These are phyloP conservation scores for Metschnikowia picachoensis DNA, from an alignment of 805 yeast genomes.

Conservation along the genomic window DNA sequence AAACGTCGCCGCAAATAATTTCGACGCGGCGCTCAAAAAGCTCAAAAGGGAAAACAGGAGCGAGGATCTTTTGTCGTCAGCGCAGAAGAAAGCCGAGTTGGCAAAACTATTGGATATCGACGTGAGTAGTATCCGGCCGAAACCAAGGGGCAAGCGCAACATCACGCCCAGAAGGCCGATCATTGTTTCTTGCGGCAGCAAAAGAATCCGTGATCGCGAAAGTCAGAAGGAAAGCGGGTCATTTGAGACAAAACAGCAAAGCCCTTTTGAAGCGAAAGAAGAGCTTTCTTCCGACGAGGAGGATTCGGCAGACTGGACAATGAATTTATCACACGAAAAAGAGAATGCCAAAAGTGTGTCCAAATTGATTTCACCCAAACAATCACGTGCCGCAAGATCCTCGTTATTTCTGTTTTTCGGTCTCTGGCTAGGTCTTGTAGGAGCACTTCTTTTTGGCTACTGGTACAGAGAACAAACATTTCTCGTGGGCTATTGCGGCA, in stretches of 20 bases:
- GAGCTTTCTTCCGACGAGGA: slow-evolving; percentile 7
- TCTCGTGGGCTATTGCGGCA: slow-evolving; percentile 73
- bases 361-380: neutral
- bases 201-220: neutral
- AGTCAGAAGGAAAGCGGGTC: neutral
- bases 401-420: slow-evolving; percentile 10
- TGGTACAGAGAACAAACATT: slow-evolving; percentile 66
- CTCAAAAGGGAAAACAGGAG: slow-evolving; percentile 10
- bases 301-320: neutral
- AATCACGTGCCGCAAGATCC: neutral
- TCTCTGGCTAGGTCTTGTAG: slow-evolving; percentile 34
- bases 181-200: slow-evolving; percentile 4
- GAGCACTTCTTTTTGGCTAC: slow-evolving; percentile 38
- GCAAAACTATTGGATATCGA: slow-evolving; percentile 16
- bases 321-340: neutral
- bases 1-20: slow-evolving; percentile 3
- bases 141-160: slow-evolving; percentile 7
- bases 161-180: slow-evolving; percentile 19
- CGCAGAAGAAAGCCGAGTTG: slow-evolving; percentile 11
- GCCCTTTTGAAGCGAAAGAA: neutral
- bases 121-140: slow-evolving; percentile 14
- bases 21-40: slow-evolving; percentile 16
- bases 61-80: neutral
- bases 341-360: neutral
- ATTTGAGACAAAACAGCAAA: neutral